Evolutionary conservation across 768 basidiomycete species (phyloP), one percentile per base, ranked within the genome.

Genomic region (Chalciporus sphaerocephalus): DNA sequence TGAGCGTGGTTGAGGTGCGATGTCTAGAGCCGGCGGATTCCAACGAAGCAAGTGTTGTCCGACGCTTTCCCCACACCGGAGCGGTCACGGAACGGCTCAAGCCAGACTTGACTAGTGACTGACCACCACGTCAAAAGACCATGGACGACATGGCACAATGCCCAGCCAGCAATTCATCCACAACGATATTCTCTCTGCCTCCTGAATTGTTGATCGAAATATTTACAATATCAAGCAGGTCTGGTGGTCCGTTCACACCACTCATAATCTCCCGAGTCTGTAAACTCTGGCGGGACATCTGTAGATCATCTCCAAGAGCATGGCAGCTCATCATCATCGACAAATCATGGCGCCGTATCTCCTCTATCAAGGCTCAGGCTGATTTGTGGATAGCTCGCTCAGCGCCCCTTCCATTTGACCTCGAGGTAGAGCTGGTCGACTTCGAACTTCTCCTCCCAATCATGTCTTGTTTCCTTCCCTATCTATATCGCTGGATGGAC

Each of bases 151-250:
- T 8, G 22, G 22, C 33, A 21, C 33, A 35, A 35, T 34, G 15
- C 10, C 23, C 9, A 11, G 15, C 22, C 22, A 23, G 22, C 32
- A 6, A 11, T 34, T 11, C n/a, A 32, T 32, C 41, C 7, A 11
- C 33, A 35, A 42, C 41, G 18, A 62, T 74, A 15, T 42, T 53
- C 8, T 44, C 42, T 24, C 66, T 87, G 13, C 85, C 85, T 0
- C 65, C 75, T 10, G 85, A 88, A 47, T 60, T 88, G 11, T 71
- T 87, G 21, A 70, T 78, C 50, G 76, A 83, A 46, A 77, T 85
- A 37, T 87, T 87, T 62, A 60, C 53, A 7, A 49, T 60, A 4
- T 69, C 67, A 33, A 72, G 68, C 50, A 68, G 69, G 1, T 56
- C 59, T n/a, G 67, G 64, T 21, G 69, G 75, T n/a, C 64, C 76